A percentile compares a stretch with the other conserved stretches of the same genome.
phyloP scores from a whole-genome alignment of 495 filamentous ascomycete genomes.

The Hyaloscypha finlandica region DNA sequence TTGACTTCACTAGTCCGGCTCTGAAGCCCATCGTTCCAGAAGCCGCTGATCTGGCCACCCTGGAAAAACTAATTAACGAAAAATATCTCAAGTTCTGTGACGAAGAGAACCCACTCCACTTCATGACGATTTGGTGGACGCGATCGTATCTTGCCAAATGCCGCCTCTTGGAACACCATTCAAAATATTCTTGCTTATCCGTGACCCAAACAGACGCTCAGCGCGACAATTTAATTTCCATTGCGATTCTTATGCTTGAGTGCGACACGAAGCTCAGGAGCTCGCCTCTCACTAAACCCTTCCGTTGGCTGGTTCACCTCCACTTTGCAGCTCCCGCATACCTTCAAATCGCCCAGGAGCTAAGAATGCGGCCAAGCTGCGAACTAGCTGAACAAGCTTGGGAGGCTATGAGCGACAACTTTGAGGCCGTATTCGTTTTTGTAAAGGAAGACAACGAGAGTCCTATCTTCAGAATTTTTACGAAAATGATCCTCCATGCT shows the following conservation, averaged over 20 bases:
- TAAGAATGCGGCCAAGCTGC: conserved; percentile 48
- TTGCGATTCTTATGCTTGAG: conserved; percentile 45
- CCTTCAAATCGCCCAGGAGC: conserved; percentile 52
- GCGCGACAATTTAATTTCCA: conserved; percentile 48
- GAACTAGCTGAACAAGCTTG: conserved; percentile 53
- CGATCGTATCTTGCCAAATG: conserved; percentile 44
- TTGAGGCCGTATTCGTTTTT: conserved; percentile 39
- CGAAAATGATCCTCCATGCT: conserved; percentile 46
- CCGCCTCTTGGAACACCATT: conserved; percentile 40
- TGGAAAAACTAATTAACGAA: conserved; percentile 44
- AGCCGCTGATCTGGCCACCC: conserved; percentile 33
- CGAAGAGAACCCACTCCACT: conserved; percentile 58
- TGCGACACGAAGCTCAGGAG: conserved; percentile 48
- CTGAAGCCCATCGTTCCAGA: conserved; percentile 49
- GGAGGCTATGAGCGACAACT: conserved; percentile 38
- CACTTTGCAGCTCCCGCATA: conserved; percentile 54
- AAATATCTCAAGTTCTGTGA: conserved; percentile 61
- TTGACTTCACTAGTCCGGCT: conserved; percentile 41
- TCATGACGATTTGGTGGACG: conserved; percentile 52
- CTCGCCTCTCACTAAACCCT: conserved; percentile 42
- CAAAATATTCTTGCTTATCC: conserved; percentile 38
- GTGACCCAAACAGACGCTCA: conserved; percentile 23
- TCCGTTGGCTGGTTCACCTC: conserved; percentile 50
- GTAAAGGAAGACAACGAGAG: conserved; percentile 23
- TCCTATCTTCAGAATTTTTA: conserved; percentile 46